phyloP scores from a whole-genome alignment of 2,329 filamentous ascomycete species.

The Curvularia lunata region DNA sequence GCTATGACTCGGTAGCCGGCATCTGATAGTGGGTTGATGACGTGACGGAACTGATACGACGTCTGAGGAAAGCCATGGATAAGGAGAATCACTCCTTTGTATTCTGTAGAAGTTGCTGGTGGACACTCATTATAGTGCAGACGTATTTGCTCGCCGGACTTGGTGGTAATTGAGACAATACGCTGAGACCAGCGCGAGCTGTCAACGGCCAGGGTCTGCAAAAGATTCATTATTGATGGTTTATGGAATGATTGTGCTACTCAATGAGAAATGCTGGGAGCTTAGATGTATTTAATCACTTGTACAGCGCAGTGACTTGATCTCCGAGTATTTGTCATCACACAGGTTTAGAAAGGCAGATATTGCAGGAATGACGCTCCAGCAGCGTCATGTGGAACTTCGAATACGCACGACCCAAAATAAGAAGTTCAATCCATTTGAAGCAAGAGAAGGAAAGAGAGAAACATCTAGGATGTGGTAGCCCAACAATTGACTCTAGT shows the following conservation, averaged over 20 bases:
- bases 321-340: neutral
- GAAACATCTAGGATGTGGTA: too few species aligned
- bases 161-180: constrained; percentile 1
- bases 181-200: constrained; percentile 3
- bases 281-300: neutral
- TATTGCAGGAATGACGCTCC: constrained; percentile 5
- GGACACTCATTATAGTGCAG: neutral
- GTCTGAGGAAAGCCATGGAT: constrained; percentile 59
- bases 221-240: neutral
- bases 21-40: constrained; percentile 36
- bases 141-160: constrained; percentile 1
- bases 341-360: neutral
- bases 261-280: too few species aligned
- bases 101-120: neutral
- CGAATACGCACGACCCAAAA: neutral
- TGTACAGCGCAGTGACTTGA: too few species aligned
- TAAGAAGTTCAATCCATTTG: neutral
- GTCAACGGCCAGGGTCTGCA: neutral
- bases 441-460: neutral
- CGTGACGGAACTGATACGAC: constrained; percentile 50
- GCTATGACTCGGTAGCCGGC: constrained; percentile 52
- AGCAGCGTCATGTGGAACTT: constrained; percentile 1
- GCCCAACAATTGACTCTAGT: neutral
- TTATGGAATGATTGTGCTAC: neutral
- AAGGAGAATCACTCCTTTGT: constrained; percentile 43